Base-by-base conservation (phyloP, 2,329 filamentous ascomycete species). In the Knoxdaviesia proteae region DNA sequence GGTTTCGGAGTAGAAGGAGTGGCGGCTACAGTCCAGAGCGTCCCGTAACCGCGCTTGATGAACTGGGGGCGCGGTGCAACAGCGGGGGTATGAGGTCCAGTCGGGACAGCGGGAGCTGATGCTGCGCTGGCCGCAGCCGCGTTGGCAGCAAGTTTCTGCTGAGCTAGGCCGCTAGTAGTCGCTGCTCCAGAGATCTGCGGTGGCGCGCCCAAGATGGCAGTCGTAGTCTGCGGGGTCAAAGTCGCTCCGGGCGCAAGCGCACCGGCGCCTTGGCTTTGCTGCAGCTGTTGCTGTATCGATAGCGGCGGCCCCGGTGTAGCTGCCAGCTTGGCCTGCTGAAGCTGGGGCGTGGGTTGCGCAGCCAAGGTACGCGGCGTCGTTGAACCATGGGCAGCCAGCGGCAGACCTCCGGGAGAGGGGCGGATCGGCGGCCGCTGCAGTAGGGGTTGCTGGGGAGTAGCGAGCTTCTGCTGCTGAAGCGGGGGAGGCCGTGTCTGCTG, bases 1-100 rank as follows among this genome's bases (percentile, higher is more conserved):
- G 20, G 60, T 11, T 56, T 54, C 2, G 74, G 74, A 1, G 74
- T 79, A 5, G 71, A 71, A 4, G 71, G 68, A 1, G 71, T 74
- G 6, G 69, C 65, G 5, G 61, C 63, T 10, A 67, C 59, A 3
- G 63, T 69, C 74, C 74, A 79, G 50, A 68, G 69, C 0, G 74
- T 79, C 38, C 69, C 71, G 45, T 58, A 54, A 36, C 60, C 56
- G 44, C 57, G 52, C 40, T 58, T 47, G 37, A 58, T 42, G 47
- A 49, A 56, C 40, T 20, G 20, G 20, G 20, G 20, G 20, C 20
- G 20, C 20, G 20, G 20, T 20, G 20, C 20, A 20, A 20, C 20
- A 20, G 20, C 20, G 20, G 20, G 20, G 20, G 20, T 20, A 20
- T 20, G 20, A 20, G 20, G 20, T 20, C 20, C 20, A 20, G 20